Conservation (phyloP, 1,284 basidiomycete genomes). For the Papiliotrema nemorosa region DNA sequence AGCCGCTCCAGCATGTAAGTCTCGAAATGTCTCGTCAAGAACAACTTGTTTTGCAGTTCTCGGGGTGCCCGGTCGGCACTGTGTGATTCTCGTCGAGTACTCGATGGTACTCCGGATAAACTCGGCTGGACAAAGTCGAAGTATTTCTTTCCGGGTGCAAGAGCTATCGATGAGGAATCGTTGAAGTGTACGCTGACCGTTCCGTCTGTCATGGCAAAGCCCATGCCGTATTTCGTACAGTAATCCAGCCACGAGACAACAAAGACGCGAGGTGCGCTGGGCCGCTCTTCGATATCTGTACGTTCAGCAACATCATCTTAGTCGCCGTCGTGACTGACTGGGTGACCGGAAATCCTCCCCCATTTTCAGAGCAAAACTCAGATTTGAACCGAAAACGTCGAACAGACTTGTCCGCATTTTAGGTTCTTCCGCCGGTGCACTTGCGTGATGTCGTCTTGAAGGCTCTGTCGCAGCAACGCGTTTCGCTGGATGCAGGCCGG, state of each 20-base stretch:
- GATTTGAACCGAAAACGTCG: slow-evolving; percentile 58
- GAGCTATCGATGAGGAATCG: slow-evolving; percentile 80
- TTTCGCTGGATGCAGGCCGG: slow-evolving; percentile 18
- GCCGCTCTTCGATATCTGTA: slow-evolving; percentile 35
- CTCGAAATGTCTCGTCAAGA: slow-evolving; percentile 87
- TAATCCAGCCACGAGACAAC: slow-evolving; percentile 98
- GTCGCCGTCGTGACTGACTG: slow-evolving; percentile 37
- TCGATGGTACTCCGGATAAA: slow-evolving; percentile 22
- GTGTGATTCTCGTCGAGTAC: slow-evolving; percentile 43
- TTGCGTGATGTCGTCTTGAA: too few species aligned
- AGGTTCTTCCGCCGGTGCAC: slow-evolving; percentile 1
- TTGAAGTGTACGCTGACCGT: slow-evolving; percentile 95
- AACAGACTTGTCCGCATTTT: slow-evolving; percentile 39
- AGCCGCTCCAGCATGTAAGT: slow-evolving; percentile 85
- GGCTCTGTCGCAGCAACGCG: slow-evolving; percentile 14
- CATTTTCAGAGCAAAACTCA: slow-evolving; percentile 63
- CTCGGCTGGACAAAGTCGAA: slow-evolving; percentile 67
- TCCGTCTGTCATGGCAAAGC: slow-evolving; percentile 92
- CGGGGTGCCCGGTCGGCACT: slow-evolving; percentile 32
- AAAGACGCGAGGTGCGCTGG: slow-evolving; percentile 74
- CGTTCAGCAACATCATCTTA: neutral
- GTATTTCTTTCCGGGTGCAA: slow-evolving; percentile 76
- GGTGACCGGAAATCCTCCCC: slow-evolving; percentile 65
- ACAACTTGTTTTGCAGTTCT: slow-evolving; percentile 80
- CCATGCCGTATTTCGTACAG: slow-evolving; percentile 98